phyloP scores from a whole-genome alignment of 2,329 filamentous ascomycete genomes.

The Penicillium oxalicum region DNA sequence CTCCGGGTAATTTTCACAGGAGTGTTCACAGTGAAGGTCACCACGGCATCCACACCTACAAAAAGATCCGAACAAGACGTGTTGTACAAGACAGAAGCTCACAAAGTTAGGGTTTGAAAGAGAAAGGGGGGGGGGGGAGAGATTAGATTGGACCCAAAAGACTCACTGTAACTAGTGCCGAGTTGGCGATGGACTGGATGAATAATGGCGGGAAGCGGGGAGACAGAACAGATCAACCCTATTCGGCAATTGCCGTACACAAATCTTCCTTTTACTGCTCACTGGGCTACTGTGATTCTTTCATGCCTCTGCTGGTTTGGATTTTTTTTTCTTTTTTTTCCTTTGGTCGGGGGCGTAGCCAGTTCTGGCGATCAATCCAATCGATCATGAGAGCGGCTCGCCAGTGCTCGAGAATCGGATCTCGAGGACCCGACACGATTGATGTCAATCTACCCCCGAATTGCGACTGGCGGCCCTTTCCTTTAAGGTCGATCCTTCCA shows the following conservation, averaged over 20 bases:
- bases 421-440: too few relatives aligned
- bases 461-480: background rate
- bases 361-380: too few relatives aligned
- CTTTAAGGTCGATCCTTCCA: too few relatives aligned
- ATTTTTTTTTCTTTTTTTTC: too few relatives aligned
- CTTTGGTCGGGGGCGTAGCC: too few relatives aligned
- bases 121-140: background rate
- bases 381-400: too few relatives aligned
- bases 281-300: too few relatives aligned
- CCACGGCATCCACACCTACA: too few relatives aligned
- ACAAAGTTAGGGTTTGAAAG: background rate
- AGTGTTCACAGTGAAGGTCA: too few relatives aligned
- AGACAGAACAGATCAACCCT: slow-evolving; percentile 17
- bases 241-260: slow-evolving; percentile 17
- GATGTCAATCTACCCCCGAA: background rate
- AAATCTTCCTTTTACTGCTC: slow-evolving; percentile 2
- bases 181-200: slow-evolving; percentile 2
- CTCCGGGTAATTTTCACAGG: too few relatives aligned
- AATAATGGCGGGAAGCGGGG: slow-evolving; percentile 12
- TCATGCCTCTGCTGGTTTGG: too few relatives aligned
- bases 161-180: background rate
- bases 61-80: background rate
- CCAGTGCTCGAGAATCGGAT: background rate
- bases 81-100: background rate
- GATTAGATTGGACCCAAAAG: background rate